Base-by-base conservation (phyloP, 2,329 filamentous ascomycete species). In the Aspergillus costaricaensis region DNA sequence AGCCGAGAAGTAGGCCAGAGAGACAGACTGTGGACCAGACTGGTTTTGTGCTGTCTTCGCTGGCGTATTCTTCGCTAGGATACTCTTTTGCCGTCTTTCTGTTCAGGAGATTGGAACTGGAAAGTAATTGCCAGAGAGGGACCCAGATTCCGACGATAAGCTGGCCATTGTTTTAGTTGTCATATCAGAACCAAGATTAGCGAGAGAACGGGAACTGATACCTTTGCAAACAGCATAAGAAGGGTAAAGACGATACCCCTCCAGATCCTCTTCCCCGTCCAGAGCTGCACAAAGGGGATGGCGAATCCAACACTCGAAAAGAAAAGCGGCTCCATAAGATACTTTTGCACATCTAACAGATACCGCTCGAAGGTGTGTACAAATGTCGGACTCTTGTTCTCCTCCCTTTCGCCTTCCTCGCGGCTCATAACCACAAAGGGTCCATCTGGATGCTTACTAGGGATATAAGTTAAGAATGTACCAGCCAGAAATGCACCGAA, bases 361-460 rank as follows among this genome's bases (percentile, higher is more conserved):
- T 79, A 79, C 9, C 63, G 61, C 56, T 77, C 75, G 57, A 78
- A 79, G 0, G 76, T 77, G 55, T 77, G 74, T 0, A 74, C 66
- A 51, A 79, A 79, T 0, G 70, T 76, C 3, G 76, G 77, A 5
- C 70, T 73, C 58, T 76, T 76, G n/a, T 72, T 59, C 1, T 51
- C 63, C 17, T 74, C 67, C 2, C 63, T 55, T 59, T 77, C 75
- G 2, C 72, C 74, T n/a, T 75, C 62, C 44, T 76, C 72, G 0
- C 71, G 72, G 19, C 65, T 72, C 62, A 71, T 67, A 8, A 74
- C 70, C 1, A 76, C 70, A 58, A 77, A 78, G 0, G 76, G 76
- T 1, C 70, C 72, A 14, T 73, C 70, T 2, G 74, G 69, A 8
- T 73, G 71, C 54, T 73, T 76, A 62, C 70, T 75, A 2, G 76